These are phyloP conservation scores for Fusarium globosum DNA, from an alignment of 2,329 filamentous ascomycete species.

Conservation along the genomic window DNA sequence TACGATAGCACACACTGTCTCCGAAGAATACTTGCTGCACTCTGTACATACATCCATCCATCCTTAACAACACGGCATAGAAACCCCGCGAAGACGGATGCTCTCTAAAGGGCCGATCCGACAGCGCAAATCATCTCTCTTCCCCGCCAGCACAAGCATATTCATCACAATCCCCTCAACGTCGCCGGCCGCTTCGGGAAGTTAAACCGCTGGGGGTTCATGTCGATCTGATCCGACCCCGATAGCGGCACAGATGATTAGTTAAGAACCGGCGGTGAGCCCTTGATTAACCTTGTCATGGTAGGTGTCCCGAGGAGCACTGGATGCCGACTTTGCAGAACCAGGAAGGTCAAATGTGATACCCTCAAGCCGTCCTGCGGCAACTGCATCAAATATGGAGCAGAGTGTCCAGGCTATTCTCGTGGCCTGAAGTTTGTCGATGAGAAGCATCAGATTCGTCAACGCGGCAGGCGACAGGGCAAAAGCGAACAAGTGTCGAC, in stretches of 20 bases:
- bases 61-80: not conserved
- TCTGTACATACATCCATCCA: not conserved
- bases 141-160: constrained; percentile 16
- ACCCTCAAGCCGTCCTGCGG: constrained; percentile 54
- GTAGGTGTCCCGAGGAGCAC: constrained; percentile 54
- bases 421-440: constrained; percentile 53
- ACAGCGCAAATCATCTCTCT: constrained; percentile 25
- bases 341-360: constrained; percentile 59
- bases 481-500: constrained; percentile 4
- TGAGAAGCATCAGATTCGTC: constrained; percentile 53
- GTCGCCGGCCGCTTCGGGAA: constrained; percentile 34
- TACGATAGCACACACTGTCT: not conserved
- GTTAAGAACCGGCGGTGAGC: constrained; percentile 41
- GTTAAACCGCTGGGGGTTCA: constrained; percentile 28
- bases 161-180: constrained; percentile 10
- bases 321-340: constrained; percentile 54
- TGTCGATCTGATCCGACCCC: constrained; percentile 34
- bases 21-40: not conserved
- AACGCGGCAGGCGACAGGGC: constrained; percentile 38
- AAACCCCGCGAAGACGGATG: not conserved
- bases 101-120: not conserved
- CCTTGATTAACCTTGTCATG: constrained; percentile 41
- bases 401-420: constrained; percentile 54
- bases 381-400: constrained; percentile 55
- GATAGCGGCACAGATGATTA: constrained; percentile 32